Evolutionary conservation across 192 early-diverging fungal genomes (phyloP), one percentile per base, ranked within the genome.

Genomic region (Podila verticillata): DNA sequence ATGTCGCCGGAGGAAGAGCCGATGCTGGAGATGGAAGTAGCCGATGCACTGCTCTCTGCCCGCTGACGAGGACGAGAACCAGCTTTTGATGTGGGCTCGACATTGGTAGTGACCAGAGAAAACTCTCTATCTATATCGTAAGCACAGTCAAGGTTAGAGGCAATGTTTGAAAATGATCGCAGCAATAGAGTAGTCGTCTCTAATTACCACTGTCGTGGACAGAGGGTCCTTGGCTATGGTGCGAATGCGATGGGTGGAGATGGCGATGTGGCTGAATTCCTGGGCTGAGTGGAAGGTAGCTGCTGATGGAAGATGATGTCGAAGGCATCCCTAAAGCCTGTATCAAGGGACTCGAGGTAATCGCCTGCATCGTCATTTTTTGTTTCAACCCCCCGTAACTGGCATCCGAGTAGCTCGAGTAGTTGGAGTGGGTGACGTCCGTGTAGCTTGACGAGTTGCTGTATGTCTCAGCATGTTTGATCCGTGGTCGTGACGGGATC

Each of bases 371-470:
- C 19, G 61, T 1, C 61, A 22, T 22, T 22, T 24, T 24, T 19
- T 36, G 62, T 9, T 12, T 67, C 65, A 29, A 7, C n/a, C 51
- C 22, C 2, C 51, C 24, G 17, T 54, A 54, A 6, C 51, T 54
- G 51, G 51, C 51, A 34, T 60, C 58, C 26, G 66, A 51, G 49
- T 60, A 75, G 30, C 74, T 69, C 20, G 66, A 75, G 48, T 65
- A 39, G 30, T 30, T 62, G 2, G 74, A 48, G 2, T 44, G 49
- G 3, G 61, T n/a, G 8, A 54, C 22, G 3, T 64, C 67, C 4
- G 66, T 75, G 32, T 24, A 65, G 26, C 74, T 75, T 7, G 66
- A 69, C 9, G 61, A 24, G 17, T 51, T 20, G 54, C 67, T 69
- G 12, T 63, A 44, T 8, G 13, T 61, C 8, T 39, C 65, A 2